These are phyloP conservation scores for Colletotrichum tabaci DNA, from an alignment of 2,329 filamentous ascomycete genomes.

Conservation along the genomic window DNA sequence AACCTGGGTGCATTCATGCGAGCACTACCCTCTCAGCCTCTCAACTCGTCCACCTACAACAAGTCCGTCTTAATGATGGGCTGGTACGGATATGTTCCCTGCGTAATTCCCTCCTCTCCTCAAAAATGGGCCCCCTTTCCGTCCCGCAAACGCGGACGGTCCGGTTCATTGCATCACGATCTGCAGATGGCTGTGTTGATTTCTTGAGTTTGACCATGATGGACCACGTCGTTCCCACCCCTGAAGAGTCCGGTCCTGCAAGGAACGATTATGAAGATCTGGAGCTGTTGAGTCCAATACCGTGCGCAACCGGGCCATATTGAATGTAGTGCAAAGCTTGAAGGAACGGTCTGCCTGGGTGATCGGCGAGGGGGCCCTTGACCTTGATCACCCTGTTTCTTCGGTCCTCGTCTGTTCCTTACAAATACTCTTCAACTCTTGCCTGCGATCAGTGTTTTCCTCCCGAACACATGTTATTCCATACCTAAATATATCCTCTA, in stretches of 20 bases:
- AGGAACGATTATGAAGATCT: constrained; percentile 25
- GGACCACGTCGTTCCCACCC: constrained; percentile 11
- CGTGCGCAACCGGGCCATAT: constrained; percentile 10
- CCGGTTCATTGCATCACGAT: constrained; percentile 42
- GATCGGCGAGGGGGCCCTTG: constrained; percentile 8
- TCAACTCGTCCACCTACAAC: neutral
- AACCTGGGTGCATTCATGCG: constrained; percentile 27
- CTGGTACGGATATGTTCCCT: constrained; percentile 16
- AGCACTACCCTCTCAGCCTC: constrained; percentile 19
- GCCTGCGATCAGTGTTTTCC: neutral
- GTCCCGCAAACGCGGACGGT: constrained; percentile 15
- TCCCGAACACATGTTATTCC: neutral
- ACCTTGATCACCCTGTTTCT: constrained; percentile 21
- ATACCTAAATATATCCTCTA: neutral
- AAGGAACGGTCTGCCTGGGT: constrained; percentile 9
- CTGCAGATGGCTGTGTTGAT: constrained; percentile 36
- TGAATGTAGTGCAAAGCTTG: constrained; percentile 20
- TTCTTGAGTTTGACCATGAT: constrained; percentile 20
- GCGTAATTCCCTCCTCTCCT: neutral
- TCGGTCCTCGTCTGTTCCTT: constrained; percentile 1
- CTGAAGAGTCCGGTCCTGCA: constrained; percentile 29
- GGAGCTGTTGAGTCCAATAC: constrained; percentile 22
- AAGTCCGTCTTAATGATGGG: constrained; percentile 32
- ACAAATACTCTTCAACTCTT: neutral
- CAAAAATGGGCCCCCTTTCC: constrained; percentile 20